A percentile compares a stretch with the other conserved stretches of the same genome.
Evolutionary conservation across 495 filamentous ascomycete genomes (phyloP).

Genomic region (Aspergillus bertholletiae): DNA sequence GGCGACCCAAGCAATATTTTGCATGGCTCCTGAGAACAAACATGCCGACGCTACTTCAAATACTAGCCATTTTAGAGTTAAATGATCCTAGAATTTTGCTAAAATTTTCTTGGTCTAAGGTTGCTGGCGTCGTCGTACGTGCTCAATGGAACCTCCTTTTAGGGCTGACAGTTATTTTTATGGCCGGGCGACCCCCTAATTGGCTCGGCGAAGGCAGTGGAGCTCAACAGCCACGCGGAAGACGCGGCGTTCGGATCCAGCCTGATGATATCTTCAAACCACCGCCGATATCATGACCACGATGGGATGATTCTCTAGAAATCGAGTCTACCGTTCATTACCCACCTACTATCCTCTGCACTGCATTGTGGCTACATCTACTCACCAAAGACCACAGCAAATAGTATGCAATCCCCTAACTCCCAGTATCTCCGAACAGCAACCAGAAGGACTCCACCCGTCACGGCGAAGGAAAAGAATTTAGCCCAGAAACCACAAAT

Average conservation of each 20-base stretch:
- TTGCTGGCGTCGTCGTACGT: slow-evolving; percentile 5
- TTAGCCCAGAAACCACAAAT: slow-evolving; percentile 2
- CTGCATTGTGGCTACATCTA: too few species aligned
- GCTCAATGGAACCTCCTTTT: background rate
- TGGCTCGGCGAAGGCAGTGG: slow-evolving; percentile 1
- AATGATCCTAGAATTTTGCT: too few species aligned
- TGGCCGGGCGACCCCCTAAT: background rate
- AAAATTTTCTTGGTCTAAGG: background rate
- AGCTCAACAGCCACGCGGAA: slow-evolving; percentile 3
- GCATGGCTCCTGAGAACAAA: background rate
- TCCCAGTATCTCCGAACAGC: too few species aligned
- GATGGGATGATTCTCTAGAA: too few species aligned
- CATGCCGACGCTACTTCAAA: background rate
- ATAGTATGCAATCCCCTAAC: too few species aligned
- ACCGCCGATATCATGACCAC: too few species aligned
- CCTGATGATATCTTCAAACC: too few species aligned
- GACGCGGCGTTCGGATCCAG: too few species aligned
- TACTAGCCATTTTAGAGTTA: background rate
- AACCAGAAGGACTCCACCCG: background rate
- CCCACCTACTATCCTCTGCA: too few species aligned
- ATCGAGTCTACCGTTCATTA: too few species aligned
- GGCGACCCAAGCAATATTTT: background rate
- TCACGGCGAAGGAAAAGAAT: slow-evolving; percentile 3
- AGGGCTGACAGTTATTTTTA: slow-evolving; percentile 10
- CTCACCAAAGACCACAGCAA: too few species aligned